Evolutionary conservation across 257 asterid genomes (phyloP).

Genomic region (Solanum paucissectum): DNA sequence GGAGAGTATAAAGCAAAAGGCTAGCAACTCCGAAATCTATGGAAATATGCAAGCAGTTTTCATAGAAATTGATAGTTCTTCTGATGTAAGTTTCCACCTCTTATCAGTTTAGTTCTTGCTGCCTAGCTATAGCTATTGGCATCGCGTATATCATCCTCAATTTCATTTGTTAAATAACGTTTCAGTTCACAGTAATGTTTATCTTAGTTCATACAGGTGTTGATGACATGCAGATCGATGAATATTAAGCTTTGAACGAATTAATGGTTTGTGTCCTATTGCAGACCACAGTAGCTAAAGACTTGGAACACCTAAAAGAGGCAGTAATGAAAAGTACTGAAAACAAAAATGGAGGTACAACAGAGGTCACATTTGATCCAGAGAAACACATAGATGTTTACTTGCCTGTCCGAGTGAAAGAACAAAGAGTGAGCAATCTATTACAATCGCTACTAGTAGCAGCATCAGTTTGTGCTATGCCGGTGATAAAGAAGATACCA

Average conservation of each 20-base stretch:
- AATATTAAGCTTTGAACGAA: neutral
- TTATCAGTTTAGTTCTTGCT: neutral
- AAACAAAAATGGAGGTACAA: neutral
- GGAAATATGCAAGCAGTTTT: conserved; percentile 48
- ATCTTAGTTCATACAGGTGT: neutral
- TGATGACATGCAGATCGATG: neutral
- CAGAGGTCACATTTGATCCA: conserved; percentile 21
- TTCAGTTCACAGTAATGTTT: neutral
- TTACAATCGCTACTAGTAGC: conserved; percentile 43
- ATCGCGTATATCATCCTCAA: neutral
- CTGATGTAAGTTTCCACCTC: conserved; percentile 15
- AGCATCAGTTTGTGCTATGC: conserved; percentile 38
- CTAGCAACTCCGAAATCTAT: conserved; percentile 38
- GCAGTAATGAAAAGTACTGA: conserved; percentile 33
- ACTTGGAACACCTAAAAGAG: conserved; percentile 33
- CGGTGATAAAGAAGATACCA: conserved; percentile 21
- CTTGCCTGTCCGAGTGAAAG: conserved; percentile 51
- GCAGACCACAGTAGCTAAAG: conserved; percentile 28
- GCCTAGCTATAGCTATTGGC: neutral
- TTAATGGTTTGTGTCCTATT: neutral
- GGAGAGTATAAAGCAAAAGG: conserved; percentile 36
- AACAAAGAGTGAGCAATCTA: conserved; percentile 56
- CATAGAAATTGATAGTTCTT: conserved; percentile 35
- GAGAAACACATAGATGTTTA: conserved; percentile 33
- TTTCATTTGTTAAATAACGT: neutral